Percentiles rank a stretch among this genome's conserved stretches.
These are phyloP conservation scores for Luffa acutangula DNA, from an alignment of 306 rosid genomes.

Conservation along the genomic window DNA sequence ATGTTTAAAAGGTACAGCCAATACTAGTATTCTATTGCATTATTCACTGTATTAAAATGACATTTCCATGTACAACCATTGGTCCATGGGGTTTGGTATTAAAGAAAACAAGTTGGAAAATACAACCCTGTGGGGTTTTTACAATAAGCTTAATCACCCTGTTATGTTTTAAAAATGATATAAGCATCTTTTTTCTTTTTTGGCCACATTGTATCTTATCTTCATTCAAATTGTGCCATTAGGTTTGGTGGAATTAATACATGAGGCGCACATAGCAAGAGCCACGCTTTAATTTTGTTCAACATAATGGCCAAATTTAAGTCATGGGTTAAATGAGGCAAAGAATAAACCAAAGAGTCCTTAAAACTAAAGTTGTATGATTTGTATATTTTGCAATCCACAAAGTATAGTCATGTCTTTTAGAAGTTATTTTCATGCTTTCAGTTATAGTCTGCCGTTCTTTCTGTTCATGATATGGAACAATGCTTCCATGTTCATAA, in stretches of 20 bases:
- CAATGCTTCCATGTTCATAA: not conserved
- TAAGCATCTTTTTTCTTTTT: not conserved
- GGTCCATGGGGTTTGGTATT: not conserved
- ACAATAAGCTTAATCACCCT: not conserved
- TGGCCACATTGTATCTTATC: not conserved
- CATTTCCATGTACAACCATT: not conserved
- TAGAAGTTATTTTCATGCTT: not conserved
- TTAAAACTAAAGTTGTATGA: not conserved
- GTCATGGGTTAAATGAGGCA: not conserved
- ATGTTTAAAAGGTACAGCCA: slow-evolving; percentile 63
- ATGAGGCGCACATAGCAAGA: not conserved
- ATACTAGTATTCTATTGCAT: not conserved
- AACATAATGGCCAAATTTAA: not conserved
- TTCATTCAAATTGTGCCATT: not conserved
- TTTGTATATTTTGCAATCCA: not conserved
- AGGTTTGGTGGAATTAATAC: not conserved
- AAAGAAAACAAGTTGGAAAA: not conserved
- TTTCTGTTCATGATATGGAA: not conserved
- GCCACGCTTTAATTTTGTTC: not conserved
- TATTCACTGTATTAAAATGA: not conserved
- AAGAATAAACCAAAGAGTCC: not conserved
- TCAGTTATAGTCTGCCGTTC: not conserved
- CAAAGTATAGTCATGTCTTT: not conserved
- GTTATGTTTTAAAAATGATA: not conserved
- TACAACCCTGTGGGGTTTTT: not conserved